Evolutionary conservation across 306 rosid species (phyloP).

Genomic region (Pyrus bretschneideri): DNA sequence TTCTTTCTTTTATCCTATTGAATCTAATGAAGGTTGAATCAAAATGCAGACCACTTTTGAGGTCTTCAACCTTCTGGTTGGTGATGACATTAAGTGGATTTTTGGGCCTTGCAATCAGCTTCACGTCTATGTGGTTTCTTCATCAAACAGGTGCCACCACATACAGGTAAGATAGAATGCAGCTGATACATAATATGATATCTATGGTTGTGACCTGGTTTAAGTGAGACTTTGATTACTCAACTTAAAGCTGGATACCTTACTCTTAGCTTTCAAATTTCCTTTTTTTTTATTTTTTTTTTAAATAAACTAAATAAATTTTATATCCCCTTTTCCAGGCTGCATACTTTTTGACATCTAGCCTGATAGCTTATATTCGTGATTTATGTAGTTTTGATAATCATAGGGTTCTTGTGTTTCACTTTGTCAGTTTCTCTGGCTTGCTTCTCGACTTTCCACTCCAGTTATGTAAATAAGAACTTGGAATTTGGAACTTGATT

Average conservation of each 20-base stretch:
- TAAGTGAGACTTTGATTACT: not conserved
- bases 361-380: not conserved
- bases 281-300: too few relatives aligned
- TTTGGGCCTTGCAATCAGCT: slow-evolving; percentile 93
- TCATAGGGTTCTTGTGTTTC: not conserved
- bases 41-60: slow-evolving; percentile 81
- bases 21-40: slow-evolving; percentile 16
- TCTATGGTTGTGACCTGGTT: not conserved
- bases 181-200: not conserved
- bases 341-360: not conserved
- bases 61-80: slow-evolving; percentile 82
- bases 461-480: not conserved
- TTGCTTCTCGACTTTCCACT: not conserved
- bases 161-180: slow-evolving; percentile 56
- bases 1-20: slow-evolving; percentile 3
- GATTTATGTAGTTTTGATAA: not conserved
- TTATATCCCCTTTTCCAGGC: not conserved
- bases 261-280: not conserved
- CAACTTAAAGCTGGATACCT: not conserved
- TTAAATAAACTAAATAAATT: not conserved
- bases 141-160: slow-evolving; percentile 98
- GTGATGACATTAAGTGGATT: slow-evolving; percentile 87
- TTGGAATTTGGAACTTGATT: not conserved
- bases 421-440: not conserved
- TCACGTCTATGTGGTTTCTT: slow-evolving; percentile 99